A percentile compares a stretch with the other conserved stretches of the same genome.
These are phyloP conservation scores for Podosphaera fusca DNA, from an alignment of 2,329 filamentous ascomycete species.

Conservation along the genomic window DNA sequence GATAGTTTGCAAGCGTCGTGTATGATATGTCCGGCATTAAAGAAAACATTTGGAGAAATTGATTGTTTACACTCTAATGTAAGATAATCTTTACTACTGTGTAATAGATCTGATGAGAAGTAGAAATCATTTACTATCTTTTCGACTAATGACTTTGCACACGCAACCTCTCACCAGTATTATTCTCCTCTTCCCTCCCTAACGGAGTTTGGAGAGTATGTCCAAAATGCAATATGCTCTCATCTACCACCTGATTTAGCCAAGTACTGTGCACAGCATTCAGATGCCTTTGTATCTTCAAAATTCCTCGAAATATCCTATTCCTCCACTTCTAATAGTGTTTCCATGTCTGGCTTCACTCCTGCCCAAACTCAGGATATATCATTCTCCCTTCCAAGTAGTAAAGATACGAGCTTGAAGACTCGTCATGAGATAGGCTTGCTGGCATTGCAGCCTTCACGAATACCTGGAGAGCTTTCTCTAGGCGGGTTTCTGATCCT, in stretches of 20 bases:
- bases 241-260: constrained; percentile 15
- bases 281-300: constrained; percentile 26
- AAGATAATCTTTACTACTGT: constrained; percentile 4
- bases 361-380: constrained; percentile 17
- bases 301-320: constrained; percentile 56
- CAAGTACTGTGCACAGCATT: constrained; percentile 25
- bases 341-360: constrained; percentile 46
- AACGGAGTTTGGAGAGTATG: constrained; percentile 27
- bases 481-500: constrained; percentile 60
- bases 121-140: constrained; percentile 39
- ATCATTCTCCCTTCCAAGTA: constrained; percentile 9
- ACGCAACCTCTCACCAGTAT: constrained; percentile 44
- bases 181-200: constrained; percentile 40
- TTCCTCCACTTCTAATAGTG: constrained; percentile 39
- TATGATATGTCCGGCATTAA: constrained; percentile 33
- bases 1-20: constrained; percentile 13
- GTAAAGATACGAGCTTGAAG: constrained; percentile 13
- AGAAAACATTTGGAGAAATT: constrained; percentile 30
- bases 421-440: constrained; percentile 61
- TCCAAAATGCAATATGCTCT: constrained; percentile 28
- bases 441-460: constrained; percentile 38
- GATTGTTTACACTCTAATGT: constrained; percentile 31
- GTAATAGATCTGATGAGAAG: constrained; percentile 2
- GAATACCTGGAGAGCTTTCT: constrained; percentile 31
- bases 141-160: constrained; percentile 35